Base-by-base conservation (phyloP, 1,284 basidiomycete species). In the Heterobasidion irregulare region DNA sequence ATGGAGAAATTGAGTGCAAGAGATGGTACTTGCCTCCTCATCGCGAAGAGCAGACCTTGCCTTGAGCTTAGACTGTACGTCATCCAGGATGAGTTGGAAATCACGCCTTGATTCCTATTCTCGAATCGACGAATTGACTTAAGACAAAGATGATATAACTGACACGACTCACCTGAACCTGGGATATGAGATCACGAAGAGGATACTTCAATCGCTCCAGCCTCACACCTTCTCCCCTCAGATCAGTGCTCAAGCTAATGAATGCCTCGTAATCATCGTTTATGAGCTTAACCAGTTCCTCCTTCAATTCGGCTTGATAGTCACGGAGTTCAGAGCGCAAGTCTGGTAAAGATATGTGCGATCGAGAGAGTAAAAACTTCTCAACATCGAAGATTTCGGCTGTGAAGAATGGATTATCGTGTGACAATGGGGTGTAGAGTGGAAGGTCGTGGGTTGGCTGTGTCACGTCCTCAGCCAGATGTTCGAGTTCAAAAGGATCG, bases 201-300 rank as follows among this genome's bases (percentile, higher is more conserved):
- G 93, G 93, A 38, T 68, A 67, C 63, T 84, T 81, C 54, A 96
- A 68, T 53, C 78, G 74, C 59, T 81, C 77, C 62, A 95, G 67
- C 58, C 90, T 76, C 49, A 76, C 75, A 2, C 90, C 91, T 69
- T 97, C 94, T 35, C 89, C 92, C 58, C 84, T 78, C 60, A 97
- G 68, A 62, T 94, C 92, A 2, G 90, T 94, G 60, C 94, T 95
- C 26, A 99, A 77, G 62, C 90, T 93, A 61, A 99, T 97, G 69
- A 98, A 98, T 47, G 94, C 94, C 68, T 94, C 94, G 69, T 98
- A 98, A 71, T 98, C 95, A 65, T 94, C 89, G 68, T 99, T 98
- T 70, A 99, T 98, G 66, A 98, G 83, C 65, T 85, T 86, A 34
- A 98, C 92, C 34, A 99, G 80, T 67, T 97, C 94, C 66, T 94